Conservation (phyloP, 371 early-diverging fungal genomes). For the Rhizopus stolonifer region DNA sequence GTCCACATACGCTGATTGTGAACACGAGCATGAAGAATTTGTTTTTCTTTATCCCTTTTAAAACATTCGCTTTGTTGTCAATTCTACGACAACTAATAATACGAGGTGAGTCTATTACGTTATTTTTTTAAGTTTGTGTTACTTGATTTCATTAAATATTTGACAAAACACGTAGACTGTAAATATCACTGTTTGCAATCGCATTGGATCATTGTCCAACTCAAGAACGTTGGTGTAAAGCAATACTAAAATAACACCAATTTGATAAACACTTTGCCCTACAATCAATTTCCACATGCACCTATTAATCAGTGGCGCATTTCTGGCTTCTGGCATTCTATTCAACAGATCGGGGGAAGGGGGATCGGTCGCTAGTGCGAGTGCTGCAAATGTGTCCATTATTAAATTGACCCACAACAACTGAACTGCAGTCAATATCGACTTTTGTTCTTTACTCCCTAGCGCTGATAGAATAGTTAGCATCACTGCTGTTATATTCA, state of each 20-base stretch:
- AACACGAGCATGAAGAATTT: constrained; percentile 61
- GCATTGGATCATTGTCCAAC: constrained; percentile 11
- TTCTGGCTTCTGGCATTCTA: constrained; percentile 60
- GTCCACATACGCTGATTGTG: constrained; percentile 52
- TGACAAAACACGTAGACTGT: constrained; percentile 75
- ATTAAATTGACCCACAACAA: constrained; percentile 82
- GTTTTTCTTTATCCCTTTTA: constrained; percentile 57
- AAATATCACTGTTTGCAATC: constrained; percentile 59
- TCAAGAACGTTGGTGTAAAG: constrained; percentile 42
- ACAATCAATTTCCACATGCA: constrained; percentile 80
- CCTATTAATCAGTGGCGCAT: constrained; percentile 61
- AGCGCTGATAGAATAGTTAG: constrained; percentile 68
- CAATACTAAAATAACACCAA: constrained; percentile 54
- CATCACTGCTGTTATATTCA: constrained; percentile 73
- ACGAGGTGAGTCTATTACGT: neutral
- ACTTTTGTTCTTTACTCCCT: constrained; percentile 38
- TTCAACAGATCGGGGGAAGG: constrained; percentile 66
- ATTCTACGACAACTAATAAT: constrained; percentile 60
- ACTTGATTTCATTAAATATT: constrained; percentile 70
- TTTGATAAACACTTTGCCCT: constrained; percentile 62
- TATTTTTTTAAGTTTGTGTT: neutral
- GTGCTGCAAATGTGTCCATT: constrained; percentile 80
- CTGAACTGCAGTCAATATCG: constrained; percentile 72
- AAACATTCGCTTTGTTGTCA: constrained; percentile 64
- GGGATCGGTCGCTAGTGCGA: constrained; percentile 76